Base-by-base conservation (phyloP, 2,329 filamentous ascomycete species). In the Rhytidhysteron rufulum region DNA sequence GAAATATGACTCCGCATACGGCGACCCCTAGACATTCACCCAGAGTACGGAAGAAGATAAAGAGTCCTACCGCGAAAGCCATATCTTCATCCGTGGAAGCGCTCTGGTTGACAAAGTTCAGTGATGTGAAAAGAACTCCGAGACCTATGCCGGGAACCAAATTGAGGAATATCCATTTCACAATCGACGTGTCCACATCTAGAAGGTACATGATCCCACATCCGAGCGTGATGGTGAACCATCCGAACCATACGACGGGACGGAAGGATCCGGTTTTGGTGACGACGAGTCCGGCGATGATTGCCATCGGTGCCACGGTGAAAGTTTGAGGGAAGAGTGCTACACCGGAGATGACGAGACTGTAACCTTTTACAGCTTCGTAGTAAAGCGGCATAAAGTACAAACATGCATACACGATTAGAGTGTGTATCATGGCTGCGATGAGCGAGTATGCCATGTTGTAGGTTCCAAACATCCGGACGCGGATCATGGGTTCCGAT, bases 1-100 rank as follows among this genome's bases (percentile, higher is more conserved):
- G 55, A 49, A 74, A 75, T 21, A 73, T 58, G 4, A 65, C 58
- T 2, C 62, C 62, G 0, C 69, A 65, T 18, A 78, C 66, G 0
- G 70, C 60, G 2, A 71, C 62, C 7, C 72, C 74, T 54, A 74
- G 70, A 3, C 70, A 66, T n/a, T 60, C 51, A 3, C 74, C 75
- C 22, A 78, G 68, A 39, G 56, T 67, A 27, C 73, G 66, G 41
- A 73, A 52, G 42, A 78, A 78, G 0, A 60, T 53, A 60, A 66
- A 74, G 31, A 68, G 66, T 2, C 56, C 63, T 3, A 68, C 68
- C 0, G 67, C 65, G 2, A 60, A 40, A 1, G 67, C 65, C 0
- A 56, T 53, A 37, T 74, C 67, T 2, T 44, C 43, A 7, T 72
- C 68, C 1, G 53, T 27, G 1, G 72, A 46, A 0, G 57, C 43